phyloP scores from a whole-genome alignment of 2,329 filamentous ascomycete species.

The Alternaria sp. region DNA sequence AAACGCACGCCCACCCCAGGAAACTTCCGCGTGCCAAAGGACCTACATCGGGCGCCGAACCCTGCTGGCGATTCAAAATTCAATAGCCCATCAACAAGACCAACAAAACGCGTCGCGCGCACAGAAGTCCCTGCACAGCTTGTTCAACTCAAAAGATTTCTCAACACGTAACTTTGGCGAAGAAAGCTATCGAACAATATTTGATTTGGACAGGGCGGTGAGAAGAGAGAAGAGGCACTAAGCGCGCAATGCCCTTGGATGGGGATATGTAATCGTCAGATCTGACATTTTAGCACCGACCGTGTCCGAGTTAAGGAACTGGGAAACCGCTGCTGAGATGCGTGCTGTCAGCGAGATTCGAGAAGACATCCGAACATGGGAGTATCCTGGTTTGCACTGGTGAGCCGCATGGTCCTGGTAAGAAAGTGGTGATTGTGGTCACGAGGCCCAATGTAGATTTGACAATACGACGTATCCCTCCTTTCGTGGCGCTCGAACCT shows the following conservation, averaged over 20 bases:
- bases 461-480: background rate
- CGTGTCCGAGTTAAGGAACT: background rate
- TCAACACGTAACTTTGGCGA: background rate
- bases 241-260: background rate
- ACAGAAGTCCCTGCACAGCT: background rate
- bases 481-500: background rate
- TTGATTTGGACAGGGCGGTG: background rate
- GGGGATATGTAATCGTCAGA: background rate
- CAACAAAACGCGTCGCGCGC: background rate
- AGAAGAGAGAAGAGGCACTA: background rate
- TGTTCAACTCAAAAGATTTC: background rate
- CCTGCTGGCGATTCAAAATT: background rate
- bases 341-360: background rate
- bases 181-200: background rate
- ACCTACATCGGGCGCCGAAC: background rate
- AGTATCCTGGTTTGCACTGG: background rate
- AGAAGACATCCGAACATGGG: background rate
- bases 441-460: background rate
- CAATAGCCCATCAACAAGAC: background rate
- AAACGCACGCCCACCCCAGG: background rate
- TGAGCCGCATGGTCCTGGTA: background rate
- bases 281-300: background rate
- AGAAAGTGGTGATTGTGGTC: background rate
- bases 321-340: background rate
- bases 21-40: background rate